Evolutionary conservation across 768 basidiomycete genomes (phyloP), one percentile per base, ranked within the genome.

Genomic region (Paxillus ammoniavirescens): DNA sequence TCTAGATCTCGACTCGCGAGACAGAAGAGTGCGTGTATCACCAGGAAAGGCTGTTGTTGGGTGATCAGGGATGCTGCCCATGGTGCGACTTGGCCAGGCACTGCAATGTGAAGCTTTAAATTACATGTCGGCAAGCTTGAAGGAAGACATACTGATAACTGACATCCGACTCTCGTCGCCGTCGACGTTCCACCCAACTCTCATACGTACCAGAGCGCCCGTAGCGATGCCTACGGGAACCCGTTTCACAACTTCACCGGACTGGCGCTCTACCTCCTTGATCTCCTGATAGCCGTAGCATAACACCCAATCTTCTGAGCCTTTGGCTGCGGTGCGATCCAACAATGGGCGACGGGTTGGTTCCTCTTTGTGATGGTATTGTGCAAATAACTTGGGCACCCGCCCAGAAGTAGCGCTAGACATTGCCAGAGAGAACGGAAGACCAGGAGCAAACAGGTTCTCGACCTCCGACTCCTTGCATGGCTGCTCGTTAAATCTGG

Each of bases 381-480:
- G 53, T 12, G 60, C 48, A 0, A 61, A 9, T 3, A 47, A 5
- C 35, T 65, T 62, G 4, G 52, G 12, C 3, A 13, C 41, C 6
- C 35, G 36, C 15, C 62, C 56, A 6, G 62, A 59, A 8, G 63
- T 64, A 10, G 45, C 50, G 8, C 57, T 64, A 4, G 63, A 59
- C 12, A 45, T 7, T 1, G 44, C 52, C 0, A 64, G 12, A 37
- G 41, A 50, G 15, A 50, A 41, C 1, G 63, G 63, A 9, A 64
- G 31, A 15, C 63, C 63, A 2, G 63, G 63, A 12, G 63, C 40
- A 50, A 64, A 49, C 49, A 64, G 45, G 33, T 64, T 28, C n/a
- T 10, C 13, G 43, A 64, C 55, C 4, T 64, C 55, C 21, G 42
- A 43, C 28, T 64, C 57, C 31, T 52, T 65, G 55, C 63, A 64